Evolutionary conservation across 1,284 basidiomycete genomes (phyloP).

Genomic region (Ustilago sp.): DNA sequence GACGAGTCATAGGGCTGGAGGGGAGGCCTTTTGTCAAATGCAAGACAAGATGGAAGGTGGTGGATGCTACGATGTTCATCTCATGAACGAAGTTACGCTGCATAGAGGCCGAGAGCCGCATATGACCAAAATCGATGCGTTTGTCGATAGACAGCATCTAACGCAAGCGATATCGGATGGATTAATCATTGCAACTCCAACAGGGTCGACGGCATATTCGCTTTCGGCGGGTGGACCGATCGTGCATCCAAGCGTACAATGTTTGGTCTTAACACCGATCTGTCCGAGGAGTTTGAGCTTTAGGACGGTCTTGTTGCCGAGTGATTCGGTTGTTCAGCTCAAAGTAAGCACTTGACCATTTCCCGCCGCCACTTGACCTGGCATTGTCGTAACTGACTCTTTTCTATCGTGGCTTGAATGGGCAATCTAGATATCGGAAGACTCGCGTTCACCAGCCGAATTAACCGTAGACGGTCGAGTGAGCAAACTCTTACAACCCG

Average conservation of each 20-base stretch:
- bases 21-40: constrained; percentile 44
- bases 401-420: no score
- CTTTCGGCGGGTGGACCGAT: constrained; percentile 95
- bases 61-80: constrained; percentile 79
- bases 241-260: constrained; percentile 90
- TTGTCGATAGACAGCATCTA: constrained; percentile 92
- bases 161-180: constrained; percentile 96
- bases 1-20: constrained; percentile 47
- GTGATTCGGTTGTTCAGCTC: constrained; percentile 82
- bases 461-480: constrained; percentile 92
- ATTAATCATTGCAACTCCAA: constrained; percentile 93
- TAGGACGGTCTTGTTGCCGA: constrained; percentile 88
- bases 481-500: constrained; percentile 81
- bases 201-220: constrained; percentile 96
- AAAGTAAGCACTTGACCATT: constrained; percentile 74
- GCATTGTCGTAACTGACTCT: constrained; percentile 63
- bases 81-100: constrained; percentile 95
- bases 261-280: constrained; percentile 91
- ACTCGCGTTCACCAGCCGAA: constrained; percentile 85
- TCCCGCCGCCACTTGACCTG: constrained; percentile 64
- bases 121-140: constrained; percentile 92
- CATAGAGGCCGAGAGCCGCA: constrained; percentile 92
- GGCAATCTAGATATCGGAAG: constrained; percentile 75
- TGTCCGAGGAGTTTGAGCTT: constrained; percentile 93
- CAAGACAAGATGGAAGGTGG: constrained; percentile 32